Evolutionary conservation across 1,284 basidiomycete genomes (phyloP).

Genomic region (Cutaneotrichosporon arboriforme): DNA sequence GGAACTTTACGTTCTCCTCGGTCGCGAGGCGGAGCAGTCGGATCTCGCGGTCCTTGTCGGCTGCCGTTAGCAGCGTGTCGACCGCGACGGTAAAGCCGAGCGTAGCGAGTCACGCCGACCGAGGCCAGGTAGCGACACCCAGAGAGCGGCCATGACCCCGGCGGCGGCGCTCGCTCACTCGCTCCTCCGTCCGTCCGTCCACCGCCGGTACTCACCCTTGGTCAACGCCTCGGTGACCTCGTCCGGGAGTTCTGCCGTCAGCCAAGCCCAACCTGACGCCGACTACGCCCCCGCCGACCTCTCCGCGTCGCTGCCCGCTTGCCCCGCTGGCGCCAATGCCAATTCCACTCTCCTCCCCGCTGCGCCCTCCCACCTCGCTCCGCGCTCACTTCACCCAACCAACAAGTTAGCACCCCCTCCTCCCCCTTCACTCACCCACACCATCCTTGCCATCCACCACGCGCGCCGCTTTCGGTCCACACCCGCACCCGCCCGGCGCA

Average conservation of each 20-base stretch:
- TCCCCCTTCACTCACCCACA: no score
- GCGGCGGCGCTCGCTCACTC: not conserved
- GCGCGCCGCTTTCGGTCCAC: no score
- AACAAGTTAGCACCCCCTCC: no score
- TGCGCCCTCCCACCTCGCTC: no score
- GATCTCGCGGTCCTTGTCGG: conserved; percentile 31
- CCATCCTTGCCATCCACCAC: no score
- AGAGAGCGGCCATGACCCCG: not conserved
- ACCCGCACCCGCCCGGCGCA: no score
- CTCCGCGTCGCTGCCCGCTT: no score
- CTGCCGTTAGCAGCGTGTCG: conserved; percentile 9
- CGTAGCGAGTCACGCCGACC: not conserved
- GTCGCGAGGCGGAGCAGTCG: conserved; percentile 21
- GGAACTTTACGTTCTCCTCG: conserved; percentile 27
- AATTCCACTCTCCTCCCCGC: no score
- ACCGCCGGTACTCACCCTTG: not conserved
- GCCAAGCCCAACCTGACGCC: no score
- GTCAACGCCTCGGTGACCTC: not conserved
- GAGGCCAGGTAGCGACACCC: not conserved
- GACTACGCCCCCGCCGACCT: no score
- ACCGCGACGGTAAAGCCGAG: not conserved
- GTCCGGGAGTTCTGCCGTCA: conserved; percentile 3
- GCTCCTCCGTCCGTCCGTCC: not conserved
- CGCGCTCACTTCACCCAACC: no score
- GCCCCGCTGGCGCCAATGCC: no score